Conservation (phyloP, 495 filamentous ascomycete genomes). For the Aspergillus bridgeri region DNA sequence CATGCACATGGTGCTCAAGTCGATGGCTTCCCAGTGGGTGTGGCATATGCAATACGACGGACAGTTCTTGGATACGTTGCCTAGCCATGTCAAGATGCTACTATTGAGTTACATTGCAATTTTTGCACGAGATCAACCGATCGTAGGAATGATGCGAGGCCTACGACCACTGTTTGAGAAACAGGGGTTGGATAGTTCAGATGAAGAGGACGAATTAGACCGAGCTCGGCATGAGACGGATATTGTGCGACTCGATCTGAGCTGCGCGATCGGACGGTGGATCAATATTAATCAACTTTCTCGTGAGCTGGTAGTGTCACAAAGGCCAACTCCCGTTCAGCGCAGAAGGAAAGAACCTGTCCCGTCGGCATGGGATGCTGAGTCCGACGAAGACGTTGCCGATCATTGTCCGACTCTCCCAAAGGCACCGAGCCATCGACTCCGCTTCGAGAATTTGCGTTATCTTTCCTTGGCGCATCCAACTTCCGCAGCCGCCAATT, state of each 20-base stretch:
- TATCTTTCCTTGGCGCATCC: constrained; percentile 53
- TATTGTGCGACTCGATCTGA: constrained; percentile 61
- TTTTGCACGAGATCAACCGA: constrained; percentile 38
- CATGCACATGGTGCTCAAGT: constrained; percentile 53
- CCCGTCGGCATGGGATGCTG: constrained; percentile 38
- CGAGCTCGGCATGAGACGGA: constrained; percentile 39
- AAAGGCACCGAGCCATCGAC: constrained; percentile 42
- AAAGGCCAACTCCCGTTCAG: constrained; percentile 11
- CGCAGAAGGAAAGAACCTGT: constrained; percentile 17
- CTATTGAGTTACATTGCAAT: constrained; percentile 63
- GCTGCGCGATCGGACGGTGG: constrained; percentile 55
- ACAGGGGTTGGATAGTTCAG: constrained; percentile 11
- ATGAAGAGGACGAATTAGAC: constrained; percentile 26
- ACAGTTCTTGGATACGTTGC: constrained; percentile 61
- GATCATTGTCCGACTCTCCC: constrained; percentile 23
- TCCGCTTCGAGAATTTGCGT: constrained; percentile 47
- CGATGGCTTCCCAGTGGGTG: constrained; percentile 65
- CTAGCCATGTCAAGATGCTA: constrained; percentile 55
- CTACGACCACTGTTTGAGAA: constrained; percentile 30
- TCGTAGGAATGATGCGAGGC: constrained; percentile 23
- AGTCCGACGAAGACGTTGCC: constrained; percentile 28
- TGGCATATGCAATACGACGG: constrained; percentile 65
- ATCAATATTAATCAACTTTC: constrained; percentile 58
- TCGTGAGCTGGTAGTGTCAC: constrained; percentile 44
- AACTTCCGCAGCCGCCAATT: constrained; percentile 45